These are phyloP conservation scores for Naematelia encephala DNA, from an alignment of 768 basidiomycete genomes.

Conservation along the genomic window DNA sequence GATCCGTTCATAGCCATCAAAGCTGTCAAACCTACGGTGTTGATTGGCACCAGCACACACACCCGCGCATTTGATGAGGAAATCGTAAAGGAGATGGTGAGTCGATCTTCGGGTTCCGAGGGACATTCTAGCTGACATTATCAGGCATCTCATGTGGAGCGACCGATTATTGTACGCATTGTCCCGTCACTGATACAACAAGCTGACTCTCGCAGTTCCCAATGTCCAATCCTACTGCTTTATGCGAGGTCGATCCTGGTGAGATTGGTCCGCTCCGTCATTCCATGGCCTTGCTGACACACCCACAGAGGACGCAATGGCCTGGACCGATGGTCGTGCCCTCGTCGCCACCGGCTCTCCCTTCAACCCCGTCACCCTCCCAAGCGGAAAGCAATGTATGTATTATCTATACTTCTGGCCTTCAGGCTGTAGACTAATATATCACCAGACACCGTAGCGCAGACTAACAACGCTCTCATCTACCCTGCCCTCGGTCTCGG, in stretches of 20 bases:
- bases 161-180: constrained; percentile 65
- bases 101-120: background rate
- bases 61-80: constrained; percentile 60
- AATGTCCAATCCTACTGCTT: constrained; percentile 73
- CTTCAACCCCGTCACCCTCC: constrained; percentile 69
- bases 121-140: background rate
- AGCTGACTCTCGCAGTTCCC: constrained; percentile 39
- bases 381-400: constrained; percentile 61
- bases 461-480: constrained; percentile 56
- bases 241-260: constrained; percentile 60
- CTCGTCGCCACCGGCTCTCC: constrained; percentile 81
- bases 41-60: constrained; percentile 79
- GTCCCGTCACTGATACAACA: background rate
- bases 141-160: constrained; percentile 57
- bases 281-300: background rate
- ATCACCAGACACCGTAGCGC: constrained; percentile 30
- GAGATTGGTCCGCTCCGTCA: background rate
- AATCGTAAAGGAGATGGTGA: constrained; percentile 55
- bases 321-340: constrained; percentile 75
- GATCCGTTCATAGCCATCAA: constrained; percentile 57
- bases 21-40: constrained; percentile 71
- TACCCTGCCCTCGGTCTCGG: constrained; percentile 85
- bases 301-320: constrained; percentile 28
- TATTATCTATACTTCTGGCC: background rate
- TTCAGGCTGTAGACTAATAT: background rate